A percentile compares a stretch with the other conserved stretches of the same genome.
phyloP scores from a whole-genome alignment of 2,329 filamentous ascomycete species.

The Pseudocercospora pini-densiflorae region DNA sequence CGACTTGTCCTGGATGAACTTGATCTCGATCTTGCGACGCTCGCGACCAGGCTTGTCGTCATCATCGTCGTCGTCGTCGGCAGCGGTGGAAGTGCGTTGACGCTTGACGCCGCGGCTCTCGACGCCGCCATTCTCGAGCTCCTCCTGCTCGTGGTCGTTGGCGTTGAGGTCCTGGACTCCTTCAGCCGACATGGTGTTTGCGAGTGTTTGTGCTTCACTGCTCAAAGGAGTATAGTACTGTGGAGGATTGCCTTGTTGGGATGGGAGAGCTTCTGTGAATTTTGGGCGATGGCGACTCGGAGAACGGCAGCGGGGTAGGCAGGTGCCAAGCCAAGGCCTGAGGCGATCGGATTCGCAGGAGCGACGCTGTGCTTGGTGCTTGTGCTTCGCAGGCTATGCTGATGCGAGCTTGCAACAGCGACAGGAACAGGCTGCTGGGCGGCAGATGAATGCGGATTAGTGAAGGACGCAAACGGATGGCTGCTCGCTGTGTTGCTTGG shows the following conservation, averaged over 20 bases:
- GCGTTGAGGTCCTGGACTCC: constrained; percentile 30
- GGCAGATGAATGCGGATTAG: constrained; percentile 9
- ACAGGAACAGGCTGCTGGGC: constrained; percentile 3
- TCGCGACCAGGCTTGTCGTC: constrained; percentile 98
- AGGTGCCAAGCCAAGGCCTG: constrained; percentile 4
- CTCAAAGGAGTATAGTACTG: constrained; percentile 2
- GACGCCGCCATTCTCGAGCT: constrained; percentile 68
- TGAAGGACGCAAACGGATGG: constrained; percentile 7
- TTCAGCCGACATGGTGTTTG: constrained; percentile 28
- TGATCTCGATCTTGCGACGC: constrained; percentile 99
- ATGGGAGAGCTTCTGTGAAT: constrained; percentile 5
- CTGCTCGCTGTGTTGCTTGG: background rate
- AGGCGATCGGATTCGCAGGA: constrained; percentile 1
- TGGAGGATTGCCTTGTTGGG: constrained; percentile 7
- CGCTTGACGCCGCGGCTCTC: constrained; percentile 86
- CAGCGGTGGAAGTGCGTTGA: constrained; percentile 70
- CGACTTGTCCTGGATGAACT: constrained; percentile 99
- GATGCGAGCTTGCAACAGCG: background rate
- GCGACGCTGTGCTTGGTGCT: background rate
- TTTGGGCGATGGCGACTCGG: constrained; percentile 10
- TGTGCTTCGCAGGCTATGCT: background rate
- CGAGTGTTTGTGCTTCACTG: constrained; percentile 10
- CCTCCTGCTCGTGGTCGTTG: constrained; percentile 50
- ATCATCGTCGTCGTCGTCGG: constrained; percentile 92
- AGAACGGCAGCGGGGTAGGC: constrained; percentile 8